Percentiles rank a stretch among this genome's conserved stretches.
phyloP scores from a whole-genome alignment of 352 stramenopile species.

The Nothophytophthora sp. region DNA sequence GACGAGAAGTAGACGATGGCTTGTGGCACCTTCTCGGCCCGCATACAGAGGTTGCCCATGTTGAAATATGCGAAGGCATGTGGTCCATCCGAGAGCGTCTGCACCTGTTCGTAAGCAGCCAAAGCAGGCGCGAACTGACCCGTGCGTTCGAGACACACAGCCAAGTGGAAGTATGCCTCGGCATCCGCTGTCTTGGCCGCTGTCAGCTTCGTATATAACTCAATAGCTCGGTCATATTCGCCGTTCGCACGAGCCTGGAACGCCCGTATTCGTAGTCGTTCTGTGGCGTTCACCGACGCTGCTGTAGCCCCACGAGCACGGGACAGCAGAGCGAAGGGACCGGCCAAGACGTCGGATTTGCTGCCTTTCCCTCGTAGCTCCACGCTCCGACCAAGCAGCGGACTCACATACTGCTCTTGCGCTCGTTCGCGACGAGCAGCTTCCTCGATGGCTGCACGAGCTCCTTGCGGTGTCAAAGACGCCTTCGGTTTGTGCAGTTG shows the following conservation, averaged over 20 bases:
- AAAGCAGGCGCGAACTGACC: conserved; percentile 31
- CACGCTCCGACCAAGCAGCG: conserved; percentile 48
- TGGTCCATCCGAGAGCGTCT: conserved; percentile 16
- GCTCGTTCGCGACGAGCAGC: conserved; percentile 35
- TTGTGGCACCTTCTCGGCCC: conserved; percentile 26
- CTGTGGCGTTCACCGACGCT: conserved; percentile 38
- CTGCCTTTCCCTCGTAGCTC: conserved; percentile 27
- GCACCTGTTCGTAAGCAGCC: conserved; percentile 35
- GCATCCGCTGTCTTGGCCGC: conserved; percentile 12
- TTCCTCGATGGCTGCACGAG: conserved; percentile 38
- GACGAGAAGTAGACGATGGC: conserved; percentile 47
- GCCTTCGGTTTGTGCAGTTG: conserved; percentile 12
- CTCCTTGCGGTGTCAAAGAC: conserved; percentile 16
- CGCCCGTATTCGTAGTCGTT: conserved; percentile 38
- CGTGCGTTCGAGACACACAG: conserved; percentile 48
- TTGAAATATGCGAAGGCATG: conserved; percentile 61
- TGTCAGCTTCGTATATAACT: conserved; percentile 28
- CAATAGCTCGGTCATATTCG: conserved; percentile 42
- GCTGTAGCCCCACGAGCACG: conserved; percentile 22
- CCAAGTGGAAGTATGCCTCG: conserved; percentile 48
- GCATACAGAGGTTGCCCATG: conserved; percentile 57
- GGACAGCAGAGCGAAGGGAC: conserved; percentile 10
- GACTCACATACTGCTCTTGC: conserved; percentile 47
- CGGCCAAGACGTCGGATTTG: conserved; percentile 4
- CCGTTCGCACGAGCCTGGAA: conserved; percentile 54